These are phyloP conservation scores for Aspergillus floridensis DNA, from an alignment of 2,329 filamentous ascomycete genomes.

Conservation along the genomic window DNA sequence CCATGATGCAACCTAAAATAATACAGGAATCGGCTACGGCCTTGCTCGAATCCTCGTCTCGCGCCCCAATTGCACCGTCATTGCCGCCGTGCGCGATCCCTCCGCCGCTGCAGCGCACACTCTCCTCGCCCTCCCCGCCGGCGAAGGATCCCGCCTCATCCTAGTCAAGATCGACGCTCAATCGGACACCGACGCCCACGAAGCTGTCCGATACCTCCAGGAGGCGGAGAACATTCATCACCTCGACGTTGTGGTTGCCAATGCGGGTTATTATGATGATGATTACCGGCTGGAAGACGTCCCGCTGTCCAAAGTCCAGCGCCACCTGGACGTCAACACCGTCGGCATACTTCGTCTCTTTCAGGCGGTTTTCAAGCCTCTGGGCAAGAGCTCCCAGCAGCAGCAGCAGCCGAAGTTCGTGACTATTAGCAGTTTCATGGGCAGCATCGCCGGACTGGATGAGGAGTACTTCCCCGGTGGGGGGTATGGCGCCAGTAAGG, in stretches of 20 bases:
- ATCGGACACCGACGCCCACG: not conserved
- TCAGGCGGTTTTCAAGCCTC: not conserved
- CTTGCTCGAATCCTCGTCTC: not conserved
- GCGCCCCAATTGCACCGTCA: not conserved
- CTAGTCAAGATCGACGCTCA: not conserved
- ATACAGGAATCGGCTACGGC: not conserved
- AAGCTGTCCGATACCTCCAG: not conserved
- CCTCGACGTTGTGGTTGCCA: conserved; percentile 1
- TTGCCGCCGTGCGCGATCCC: conserved; percentile 3
- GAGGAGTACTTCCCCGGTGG: not conserved
- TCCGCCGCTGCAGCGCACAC: not conserved
- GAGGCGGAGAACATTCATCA: not conserved
- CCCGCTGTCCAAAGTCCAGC: not conserved
- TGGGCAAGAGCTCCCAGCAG: not conserved
- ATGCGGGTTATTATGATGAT: conserved; percentile 4
- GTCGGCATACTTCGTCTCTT: conserved; percentile 1
- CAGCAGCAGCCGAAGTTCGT: not conserved
- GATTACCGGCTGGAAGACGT: conserved; percentile 1
- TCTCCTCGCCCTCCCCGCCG: not conserved
- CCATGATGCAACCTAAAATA: not conserved
- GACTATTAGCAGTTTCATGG: conserved; percentile 1
- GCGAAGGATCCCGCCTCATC: not conserved
- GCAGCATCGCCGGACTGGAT: not conserved
- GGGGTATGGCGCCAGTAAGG: not conserved
- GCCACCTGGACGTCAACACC: conserved; percentile 2